A percentile compares a stretch with the other conserved stretches of the same genome.
Evolutionary conservation across 345 rosid genomes (phyloP).

Genomic region (Abelmoschus esculentus): DNA sequence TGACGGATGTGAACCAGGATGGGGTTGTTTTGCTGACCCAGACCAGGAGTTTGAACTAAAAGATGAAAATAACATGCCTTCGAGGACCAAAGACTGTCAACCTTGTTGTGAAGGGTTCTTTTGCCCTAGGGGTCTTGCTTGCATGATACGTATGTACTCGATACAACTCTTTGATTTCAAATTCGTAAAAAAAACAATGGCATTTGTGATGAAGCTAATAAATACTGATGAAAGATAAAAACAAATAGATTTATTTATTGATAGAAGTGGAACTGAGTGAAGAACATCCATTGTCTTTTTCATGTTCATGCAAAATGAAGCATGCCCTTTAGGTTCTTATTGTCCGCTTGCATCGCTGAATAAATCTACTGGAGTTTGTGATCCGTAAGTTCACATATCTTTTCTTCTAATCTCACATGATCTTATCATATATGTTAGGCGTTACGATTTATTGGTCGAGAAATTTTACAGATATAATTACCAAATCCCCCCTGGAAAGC

Average conservation of each 20-base stretch:
- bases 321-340: conserved; percentile 80
- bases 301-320: conserved; percentile 34
- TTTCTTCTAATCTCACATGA: background rate
- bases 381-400: conserved; percentile 59
- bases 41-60: conserved; percentile 34
- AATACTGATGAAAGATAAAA: background rate
- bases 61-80: conserved; percentile 41
- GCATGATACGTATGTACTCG: conserved; percentile 82
- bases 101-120: conserved; percentile 98
- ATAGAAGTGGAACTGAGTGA: conserved; percentile 9
- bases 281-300: conserved; percentile 3
- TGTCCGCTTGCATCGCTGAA: conserved; percentile 78
- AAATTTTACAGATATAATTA: conserved; percentile 57
- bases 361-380: conserved; percentile 58
- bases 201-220: background rate
- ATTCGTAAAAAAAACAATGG: background rate
- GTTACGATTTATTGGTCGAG: conserved; percentile 11
- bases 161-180: background rate
- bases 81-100: conserved; percentile 53
- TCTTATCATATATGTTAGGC: background rate
- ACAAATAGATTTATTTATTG: background rate
- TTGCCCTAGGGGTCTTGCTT: conserved; percentile 85
- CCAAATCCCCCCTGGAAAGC: conserved; percentile 59
- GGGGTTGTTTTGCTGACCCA: conserved; percentile 57
- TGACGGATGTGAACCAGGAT: conserved; percentile 89